A percentile compares a stretch with the other conserved stretches of the same genome.
Evolutionary conservation across 2,329 filamentous ascomycete species (phyloP).

Genomic region (Xylaria polymorpha): DNA sequence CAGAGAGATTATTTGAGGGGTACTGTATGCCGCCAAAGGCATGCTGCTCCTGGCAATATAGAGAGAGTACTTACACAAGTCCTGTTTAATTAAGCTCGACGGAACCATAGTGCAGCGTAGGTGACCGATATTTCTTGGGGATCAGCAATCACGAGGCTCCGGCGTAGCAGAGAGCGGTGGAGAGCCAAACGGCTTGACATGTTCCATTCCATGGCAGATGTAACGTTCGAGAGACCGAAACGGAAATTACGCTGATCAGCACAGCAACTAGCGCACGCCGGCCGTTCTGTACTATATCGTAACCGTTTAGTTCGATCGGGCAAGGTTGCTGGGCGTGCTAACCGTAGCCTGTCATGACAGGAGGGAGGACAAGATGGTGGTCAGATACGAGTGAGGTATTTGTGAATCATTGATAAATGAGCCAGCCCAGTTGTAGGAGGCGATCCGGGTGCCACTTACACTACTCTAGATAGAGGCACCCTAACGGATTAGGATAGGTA

Average conservation of each 20-base stretch:
- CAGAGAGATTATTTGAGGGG: background rate
- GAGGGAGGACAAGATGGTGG: slow-evolving; percentile 21
- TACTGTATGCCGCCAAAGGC: slow-evolving; percentile 2
- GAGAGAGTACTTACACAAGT: background rate
- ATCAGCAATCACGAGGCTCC: slow-evolving; percentile 35
- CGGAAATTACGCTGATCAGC: slow-evolving; percentile 20
- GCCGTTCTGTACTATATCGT: slow-evolving; percentile 6
- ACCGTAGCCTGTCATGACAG: background rate
- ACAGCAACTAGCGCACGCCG: slow-evolving; percentile 4
- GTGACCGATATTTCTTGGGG: slow-evolving; percentile 24
- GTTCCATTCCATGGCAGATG: slow-evolving; percentile 9
- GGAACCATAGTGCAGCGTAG: slow-evolving; percentile 9
- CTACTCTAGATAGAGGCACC: slow-evolving; percentile 28
- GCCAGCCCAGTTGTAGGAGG: slow-evolving; percentile 17
- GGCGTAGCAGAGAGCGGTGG: slow-evolving; percentile 27
- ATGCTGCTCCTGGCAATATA: background rate
- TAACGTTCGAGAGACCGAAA: slow-evolving; percentile 22
- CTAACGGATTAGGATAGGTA: slow-evolving; percentile 31
- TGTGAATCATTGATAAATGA: slow-evolving; percentile 12
- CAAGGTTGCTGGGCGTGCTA: background rate
- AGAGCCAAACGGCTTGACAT: slow-evolving; percentile 22
- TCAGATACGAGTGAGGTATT: slow-evolving; percentile 35
- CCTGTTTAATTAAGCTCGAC: slow-evolving; percentile 16
- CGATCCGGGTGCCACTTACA: slow-evolving; percentile 38
- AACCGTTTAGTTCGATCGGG: slow-evolving; percentile 21